Evolutionary conservation across 2,329 filamentous ascomycete genomes (phyloP), one percentile per base, ranked within the genome.

Genomic region (Apiospora pterosperma): DNA sequence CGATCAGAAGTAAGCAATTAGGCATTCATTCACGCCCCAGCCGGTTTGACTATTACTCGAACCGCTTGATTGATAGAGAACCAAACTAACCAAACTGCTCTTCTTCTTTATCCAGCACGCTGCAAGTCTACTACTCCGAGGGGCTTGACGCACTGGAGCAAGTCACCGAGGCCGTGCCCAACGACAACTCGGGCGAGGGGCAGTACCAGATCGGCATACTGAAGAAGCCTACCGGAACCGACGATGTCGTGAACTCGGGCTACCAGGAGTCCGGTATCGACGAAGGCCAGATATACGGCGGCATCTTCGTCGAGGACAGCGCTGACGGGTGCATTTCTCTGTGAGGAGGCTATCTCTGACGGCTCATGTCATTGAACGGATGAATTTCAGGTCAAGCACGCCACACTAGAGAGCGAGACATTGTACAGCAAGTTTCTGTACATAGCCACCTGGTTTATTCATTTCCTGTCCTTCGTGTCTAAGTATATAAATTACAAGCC

Each of bases 181-280:
- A 85, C 67, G 78, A 87, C 71, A 81, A 87, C 66, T 76, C 80
- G 11, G 86, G 86, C 23, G 80, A 78, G 36, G 86, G 86, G 16
- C 74, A 81, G 72, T 81, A 83, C 74, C 86, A 88, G 74, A 79
- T 88, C 36, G 85, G 86, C 59, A 79, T 88, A 23, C 75, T 88
- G 65, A 88, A 88, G 82, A 87, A 82, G 73, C 80, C 80, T 1
- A 82, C 80, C 0, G 86, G 81, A 69, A 85, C 71, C 72, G 80
- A 67, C 69, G 81, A 85, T 65, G 80, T 84, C 14, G 81, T 82
- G 59, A 82, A 83, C 71, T 72, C 78, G 38, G 83, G 82, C 4
- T 84, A 78, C 67, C 82, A 85, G 70, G 76, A 80, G 69, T 76
- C 70, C 21, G 78, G 78, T 10, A 74, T 84, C 34, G 74, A 82